A percentile compares a stretch with the other conserved stretches of the same genome.
phyloP scores from a whole-genome alignment of 306 rosid genomes.

The Phaseolus lunatus region DNA sequence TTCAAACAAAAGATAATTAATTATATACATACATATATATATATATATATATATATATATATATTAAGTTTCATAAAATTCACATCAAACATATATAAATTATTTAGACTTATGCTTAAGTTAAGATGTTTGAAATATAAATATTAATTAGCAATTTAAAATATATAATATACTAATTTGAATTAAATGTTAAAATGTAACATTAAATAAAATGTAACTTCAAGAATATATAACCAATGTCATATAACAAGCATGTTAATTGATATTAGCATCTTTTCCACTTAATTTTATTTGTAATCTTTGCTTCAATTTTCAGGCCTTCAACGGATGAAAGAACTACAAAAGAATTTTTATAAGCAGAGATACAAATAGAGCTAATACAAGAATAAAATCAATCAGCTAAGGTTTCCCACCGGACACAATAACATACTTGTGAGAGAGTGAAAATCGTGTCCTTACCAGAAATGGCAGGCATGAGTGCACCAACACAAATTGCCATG shows the following conservation, averaged over 20 bases:
- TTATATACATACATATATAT: no score
- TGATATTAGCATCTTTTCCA: slow-evolving; percentile 31
- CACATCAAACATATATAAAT: no score
- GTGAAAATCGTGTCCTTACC: slow-evolving; percentile 52
- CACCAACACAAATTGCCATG: slow-evolving; percentile 77
- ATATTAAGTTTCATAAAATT: no score
- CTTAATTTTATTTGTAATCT: slow-evolving; percentile 62
- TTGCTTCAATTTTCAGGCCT: slow-evolving; percentile 66
- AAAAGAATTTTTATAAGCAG: slow-evolving; percentile 49
- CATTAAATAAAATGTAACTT: no score
- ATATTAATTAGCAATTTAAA: no score
- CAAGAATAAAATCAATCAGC: slow-evolving; percentile 20
- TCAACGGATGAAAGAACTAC: slow-evolving; percentile 80
- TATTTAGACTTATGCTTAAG: no score
- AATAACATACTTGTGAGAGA: background rate
- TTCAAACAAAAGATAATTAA: no score
- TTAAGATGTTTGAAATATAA: no score
- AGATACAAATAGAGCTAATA: slow-evolving; percentile 23
- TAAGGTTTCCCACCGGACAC: slow-evolving; percentile 10
- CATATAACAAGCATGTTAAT: background rate
- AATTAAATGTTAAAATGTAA: no score
- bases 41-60: no score
- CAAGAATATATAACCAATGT: background rate
- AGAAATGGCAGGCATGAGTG: slow-evolving; percentile 80
- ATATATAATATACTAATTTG: no score